Conservation (phyloP, 106 monocot species). For the Phalaenopsis equestris region DNA sequence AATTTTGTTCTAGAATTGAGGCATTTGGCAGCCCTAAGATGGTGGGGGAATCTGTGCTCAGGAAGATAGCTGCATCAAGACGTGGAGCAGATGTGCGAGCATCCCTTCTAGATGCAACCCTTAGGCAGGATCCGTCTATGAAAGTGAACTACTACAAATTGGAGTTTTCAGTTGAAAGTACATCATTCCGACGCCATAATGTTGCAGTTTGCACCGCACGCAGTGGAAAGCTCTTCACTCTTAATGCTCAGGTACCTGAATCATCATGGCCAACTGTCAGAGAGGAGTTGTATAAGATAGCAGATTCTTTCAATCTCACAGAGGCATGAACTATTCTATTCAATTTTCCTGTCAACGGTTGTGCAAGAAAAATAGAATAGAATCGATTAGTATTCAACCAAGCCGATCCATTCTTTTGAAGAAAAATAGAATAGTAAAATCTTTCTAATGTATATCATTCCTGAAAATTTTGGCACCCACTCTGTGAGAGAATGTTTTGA, state of each 20-base stretch:
- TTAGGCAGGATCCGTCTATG: conserved; percentile 32
- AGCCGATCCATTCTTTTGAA: no score
- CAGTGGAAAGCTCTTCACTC: conserved; percentile 54
- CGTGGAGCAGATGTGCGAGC: conserved; percentile 40
- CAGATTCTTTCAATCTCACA: conserved; percentile 70
- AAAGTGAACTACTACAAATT: conserved; percentile 69
- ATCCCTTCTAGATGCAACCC: conserved; percentile 34
- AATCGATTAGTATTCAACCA: background rate
- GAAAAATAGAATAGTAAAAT: background rate
- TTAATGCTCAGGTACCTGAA: conserved; percentile 90
- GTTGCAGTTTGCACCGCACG: conserved; percentile 59
- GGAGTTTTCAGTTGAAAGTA: conserved; percentile 68
- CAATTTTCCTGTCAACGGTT: background rate
- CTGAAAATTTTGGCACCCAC: background rate
- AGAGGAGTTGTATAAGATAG: conserved; percentile 46
- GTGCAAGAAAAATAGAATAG: background rate
- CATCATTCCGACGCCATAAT: conserved; percentile 60
- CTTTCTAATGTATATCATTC: background rate
- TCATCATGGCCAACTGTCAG: conserved; percentile 40
- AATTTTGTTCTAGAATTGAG: conserved; percentile 44
- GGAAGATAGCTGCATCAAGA: conserved; percentile 45
- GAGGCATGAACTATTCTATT: conserved; percentile 7
- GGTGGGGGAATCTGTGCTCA: conserved; percentile 70
- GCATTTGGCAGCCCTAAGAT: conserved; percentile 72
- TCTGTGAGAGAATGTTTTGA: background rate